Conservation (phyloP, 129 eudicot genomes). For the Gnaphalium uliginosum region DNA sequence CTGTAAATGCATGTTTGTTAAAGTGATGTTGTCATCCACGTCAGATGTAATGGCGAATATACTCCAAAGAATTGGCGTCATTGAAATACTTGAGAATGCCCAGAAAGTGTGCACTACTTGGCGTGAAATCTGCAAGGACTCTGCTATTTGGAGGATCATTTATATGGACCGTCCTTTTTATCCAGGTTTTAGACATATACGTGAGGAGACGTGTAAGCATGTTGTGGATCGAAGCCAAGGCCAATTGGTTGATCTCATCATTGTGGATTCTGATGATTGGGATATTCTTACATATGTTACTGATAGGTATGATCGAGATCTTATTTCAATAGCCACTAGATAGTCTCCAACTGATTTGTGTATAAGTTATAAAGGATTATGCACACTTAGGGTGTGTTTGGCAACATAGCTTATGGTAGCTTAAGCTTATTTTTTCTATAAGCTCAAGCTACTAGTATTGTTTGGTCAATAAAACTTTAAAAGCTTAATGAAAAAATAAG, state of each 20-base stretch:
- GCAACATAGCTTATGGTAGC: too few species aligned
- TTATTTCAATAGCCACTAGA: background rate
- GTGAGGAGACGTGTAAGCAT: background rate
- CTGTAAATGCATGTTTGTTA: too few species aligned
- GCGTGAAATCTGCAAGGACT: background rate
- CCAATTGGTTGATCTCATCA: background rate
- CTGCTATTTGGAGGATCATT: background rate
- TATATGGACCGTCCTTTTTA: background rate
- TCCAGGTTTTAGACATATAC: background rate
- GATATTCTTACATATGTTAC: background rate
- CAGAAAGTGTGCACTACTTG: background rate
- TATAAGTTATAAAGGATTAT: background rate
- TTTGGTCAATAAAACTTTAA: too few species aligned
- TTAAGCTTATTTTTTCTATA: too few species aligned
- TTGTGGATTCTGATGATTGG: background rate
- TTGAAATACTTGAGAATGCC: background rate
- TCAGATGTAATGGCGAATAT: background rate
- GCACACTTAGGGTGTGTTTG: too few species aligned
- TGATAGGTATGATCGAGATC: background rate
- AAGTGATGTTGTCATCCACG: too few species aligned
- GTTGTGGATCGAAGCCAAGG: constrained; percentile 7
- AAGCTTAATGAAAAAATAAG: too few species aligned
- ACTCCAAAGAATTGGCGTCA: background rate
- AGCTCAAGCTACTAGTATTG: too few species aligned
- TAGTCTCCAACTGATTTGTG: background rate